A percentile compares a stretch with the other conserved stretches of the same genome.
These are phyloP conservation scores for Rugonectria rugulosa DNA, from an alignment of 2,329 filamentous ascomycete species.

Conservation along the genomic window DNA sequence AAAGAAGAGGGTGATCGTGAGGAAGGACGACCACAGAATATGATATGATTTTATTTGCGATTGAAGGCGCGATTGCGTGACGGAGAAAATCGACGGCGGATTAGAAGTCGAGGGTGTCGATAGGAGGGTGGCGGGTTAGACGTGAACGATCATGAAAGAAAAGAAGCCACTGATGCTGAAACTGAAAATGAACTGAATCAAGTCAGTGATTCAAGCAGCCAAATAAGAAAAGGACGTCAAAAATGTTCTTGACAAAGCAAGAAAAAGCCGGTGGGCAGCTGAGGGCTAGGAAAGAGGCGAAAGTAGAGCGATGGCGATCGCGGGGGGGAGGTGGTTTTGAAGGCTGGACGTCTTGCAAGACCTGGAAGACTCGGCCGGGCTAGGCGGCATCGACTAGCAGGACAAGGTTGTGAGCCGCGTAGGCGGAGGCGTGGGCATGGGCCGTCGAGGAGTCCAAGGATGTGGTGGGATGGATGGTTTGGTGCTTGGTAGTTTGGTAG, in stretches of 20 bases:
- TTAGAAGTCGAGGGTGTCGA: background rate
- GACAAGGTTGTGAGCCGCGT: slow-evolving; percentile 42
- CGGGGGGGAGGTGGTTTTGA: slow-evolving; percentile 40
- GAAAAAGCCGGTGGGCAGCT: slow-evolving; percentile 32
- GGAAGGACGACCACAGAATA: slow-evolving; percentile 29
- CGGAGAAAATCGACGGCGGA: background rate
- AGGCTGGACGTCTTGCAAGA: slow-evolving; percentile 11
- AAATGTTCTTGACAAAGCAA: slow-evolving; percentile 34
- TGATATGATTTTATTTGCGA: no score
- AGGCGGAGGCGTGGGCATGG: slow-evolving; percentile 37
- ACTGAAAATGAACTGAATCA: slow-evolving; percentile 24
- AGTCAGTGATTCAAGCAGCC: slow-evolving; percentile 31
- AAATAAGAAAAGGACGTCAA: slow-evolving; percentile 23
- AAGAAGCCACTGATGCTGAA: slow-evolving; percentile 32
- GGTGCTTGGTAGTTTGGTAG: slow-evolving; percentile 26
- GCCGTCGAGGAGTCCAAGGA: slow-evolving; percentile 34
- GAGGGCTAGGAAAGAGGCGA: slow-evolving; percentile 25
- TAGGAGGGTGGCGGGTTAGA: slow-evolving; percentile 7
- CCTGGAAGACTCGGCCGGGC: slow-evolving; percentile 32
- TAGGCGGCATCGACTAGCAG: slow-evolving; percentile 39
- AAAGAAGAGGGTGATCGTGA: slow-evolving; percentile 1
- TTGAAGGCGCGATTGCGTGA: slow-evolving; percentile 3
- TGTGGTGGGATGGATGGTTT: slow-evolving; percentile 29
- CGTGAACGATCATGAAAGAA: slow-evolving; percentile 9
- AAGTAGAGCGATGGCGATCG: slow-evolving; percentile 23